Evolutionary conservation across 768 basidiomycete genomes (phyloP), one percentile per base, ranked within the genome.

Genomic region (Grammothele lineata): DNA sequence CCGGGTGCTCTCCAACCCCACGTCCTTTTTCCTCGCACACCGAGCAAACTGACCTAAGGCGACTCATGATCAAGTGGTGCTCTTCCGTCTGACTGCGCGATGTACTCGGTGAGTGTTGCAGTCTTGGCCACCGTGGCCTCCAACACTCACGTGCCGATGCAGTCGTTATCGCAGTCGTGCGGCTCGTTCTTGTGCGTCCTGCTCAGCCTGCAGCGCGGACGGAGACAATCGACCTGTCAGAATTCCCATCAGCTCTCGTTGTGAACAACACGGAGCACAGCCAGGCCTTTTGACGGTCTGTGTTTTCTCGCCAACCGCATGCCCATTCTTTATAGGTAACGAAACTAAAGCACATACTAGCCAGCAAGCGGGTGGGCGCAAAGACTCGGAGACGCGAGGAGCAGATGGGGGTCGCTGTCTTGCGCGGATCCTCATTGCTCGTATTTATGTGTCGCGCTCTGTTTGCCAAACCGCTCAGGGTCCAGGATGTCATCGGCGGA

Each of bases 21-120:
- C 48, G 43, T 3, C 48, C 40, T 5, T 12, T 4, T 24, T 24
- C 36, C 15, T 30, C 24, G 33, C 54, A 56, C 27, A 7, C 27
- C 8, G 27, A 7, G 27, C 27, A 30, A 7, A 30, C 27, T n/a
- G n/a, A n/a, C 12, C n/a, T 17, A 21, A 18, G 21, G 12, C 12
- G 32, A n/a, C 50, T 40, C 47, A 52, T 51, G 33, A 51, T 36
- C n/a, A 56, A 19, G 9, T 49, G 38, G 24, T 51, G 54, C 10
- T 56, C 54, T 47, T n/a, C 49, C 22, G 34, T 18, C 17, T 12
- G 37, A 4, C 50, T 52, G 36, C n/a, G 22, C 17, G 4, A 3
- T 43, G 27, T 17, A 27, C 37, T 19, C 22, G 25, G 22, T 15
- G 24, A 35, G 10, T 5, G 22, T 11, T 7, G 14, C 22, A 23